These are phyloP conservation scores for Trichophyton equinum DNA, from an alignment of 2,329 filamentous ascomycete genomes.

Conservation along the genomic window DNA sequence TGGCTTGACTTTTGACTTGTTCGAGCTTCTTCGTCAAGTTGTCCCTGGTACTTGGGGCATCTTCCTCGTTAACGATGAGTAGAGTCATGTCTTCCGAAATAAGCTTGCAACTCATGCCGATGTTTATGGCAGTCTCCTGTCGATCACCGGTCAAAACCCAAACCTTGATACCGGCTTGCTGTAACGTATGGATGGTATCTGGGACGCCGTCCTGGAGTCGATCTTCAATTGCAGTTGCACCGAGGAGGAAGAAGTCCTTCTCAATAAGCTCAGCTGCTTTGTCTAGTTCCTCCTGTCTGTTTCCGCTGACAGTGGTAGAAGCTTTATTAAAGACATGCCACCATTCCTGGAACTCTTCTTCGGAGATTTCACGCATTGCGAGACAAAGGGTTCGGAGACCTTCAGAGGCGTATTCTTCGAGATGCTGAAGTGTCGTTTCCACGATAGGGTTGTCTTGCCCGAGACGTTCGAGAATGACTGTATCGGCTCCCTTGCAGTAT, in stretches of 20 bases:
- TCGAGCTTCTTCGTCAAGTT: conserved; percentile 90
- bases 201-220: conserved; percentile 92
- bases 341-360: conserved; percentile 84
- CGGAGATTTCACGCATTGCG: conserved; percentile 83
- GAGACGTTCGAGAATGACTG: conserved; percentile 87
- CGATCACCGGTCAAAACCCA: conserved; percentile 97
- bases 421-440: conserved; percentile 78
- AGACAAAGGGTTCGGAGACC: conserved; percentile 89
- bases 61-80: conserved; percentile 89
- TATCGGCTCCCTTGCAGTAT: conserved; percentile 95
- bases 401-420: conserved; percentile 98
- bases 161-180: conserved; percentile 94
- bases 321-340: conserved; percentile 74
- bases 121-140: conserved; percentile 98
- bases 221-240: conserved; percentile 95
- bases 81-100: conserved; percentile 98
- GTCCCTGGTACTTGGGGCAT: conserved; percentile 61
- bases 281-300: conserved; percentile 85
- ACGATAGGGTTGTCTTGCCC: conserved; percentile 72
- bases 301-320: conserved; percentile 79
- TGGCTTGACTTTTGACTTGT: conserved; percentile 72
- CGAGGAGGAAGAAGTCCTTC: conserved; percentile 77
- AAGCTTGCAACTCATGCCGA: conserved; percentile 98
- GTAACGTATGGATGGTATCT: conserved; percentile 93
- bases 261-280: conserved; percentile 96